These are phyloP conservation scores for Salix suchowensis DNA, from an alignment of 345 rosid species.

Conservation along the genomic window DNA sequence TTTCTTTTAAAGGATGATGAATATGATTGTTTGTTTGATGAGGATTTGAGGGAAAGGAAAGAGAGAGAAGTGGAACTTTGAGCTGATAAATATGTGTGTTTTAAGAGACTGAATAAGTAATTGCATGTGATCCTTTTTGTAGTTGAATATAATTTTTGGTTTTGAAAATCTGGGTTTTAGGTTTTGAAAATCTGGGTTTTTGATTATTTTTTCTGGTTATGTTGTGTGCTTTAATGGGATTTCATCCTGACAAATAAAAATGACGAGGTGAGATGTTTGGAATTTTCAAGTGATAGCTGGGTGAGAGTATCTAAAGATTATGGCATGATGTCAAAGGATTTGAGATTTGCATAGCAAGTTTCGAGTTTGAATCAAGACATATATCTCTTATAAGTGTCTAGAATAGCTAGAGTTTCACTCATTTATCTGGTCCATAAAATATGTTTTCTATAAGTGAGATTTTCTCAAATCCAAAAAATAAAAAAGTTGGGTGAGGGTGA, in stretches of 20 bases:
- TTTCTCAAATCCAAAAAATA: too few species aligned
- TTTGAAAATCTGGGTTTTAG: background rate
- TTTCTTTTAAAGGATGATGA: background rate
- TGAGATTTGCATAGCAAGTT: fast-evolving
- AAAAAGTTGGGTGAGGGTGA: background rate
- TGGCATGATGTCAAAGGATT: too few species aligned
- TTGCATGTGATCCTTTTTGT: background rate
- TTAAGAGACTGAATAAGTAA: background rate
- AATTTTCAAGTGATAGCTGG: background rate
- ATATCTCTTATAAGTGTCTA: fast-evolving
- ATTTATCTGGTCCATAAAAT: too few species aligned
- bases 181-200: background rate
- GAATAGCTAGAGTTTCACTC: fast-evolving
- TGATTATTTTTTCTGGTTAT: background rate
- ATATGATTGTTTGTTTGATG: background rate
- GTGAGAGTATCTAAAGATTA: background rate
- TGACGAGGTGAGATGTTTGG: background rate
- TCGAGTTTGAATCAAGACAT: too few species aligned
- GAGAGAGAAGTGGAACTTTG: too few species aligned
- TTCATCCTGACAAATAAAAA: background rate
- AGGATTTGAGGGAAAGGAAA: background rate
- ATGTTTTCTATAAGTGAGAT: too few species aligned
- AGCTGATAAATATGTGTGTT: background rate
- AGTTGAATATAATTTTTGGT: background rate
- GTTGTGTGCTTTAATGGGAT: background rate